Evolutionary conservation across 2,329 filamentous ascomycete species (phyloP).

Genomic region (Ustulina deusta): DNA sequence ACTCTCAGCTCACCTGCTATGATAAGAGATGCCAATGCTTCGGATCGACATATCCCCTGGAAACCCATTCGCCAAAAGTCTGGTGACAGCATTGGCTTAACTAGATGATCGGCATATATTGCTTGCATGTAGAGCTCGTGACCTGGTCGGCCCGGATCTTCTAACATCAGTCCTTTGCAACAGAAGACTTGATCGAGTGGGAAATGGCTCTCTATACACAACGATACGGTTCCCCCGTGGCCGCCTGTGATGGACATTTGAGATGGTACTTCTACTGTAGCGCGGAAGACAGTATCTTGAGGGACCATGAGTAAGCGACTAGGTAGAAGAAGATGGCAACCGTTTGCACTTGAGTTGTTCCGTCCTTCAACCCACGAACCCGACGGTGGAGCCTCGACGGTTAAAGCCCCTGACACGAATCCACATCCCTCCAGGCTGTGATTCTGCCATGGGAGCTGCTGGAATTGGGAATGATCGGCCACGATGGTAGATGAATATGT

Average conservation of each 20-base stretch:
- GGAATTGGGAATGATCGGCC: conserved; percentile 33
- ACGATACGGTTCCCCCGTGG: not conserved
- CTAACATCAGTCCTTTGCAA: conserved; percentile 7
- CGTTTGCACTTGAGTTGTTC: conserved; percentile 19
- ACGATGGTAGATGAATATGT: conserved; percentile 23
- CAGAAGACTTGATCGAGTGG: not conserved
- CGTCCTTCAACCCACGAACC: conserved; percentile 10
- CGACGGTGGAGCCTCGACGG: conserved; percentile 22
- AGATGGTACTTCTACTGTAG: conserved; percentile 1
- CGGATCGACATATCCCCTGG: conserved; percentile 24
- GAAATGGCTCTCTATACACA: conserved; percentile 12
- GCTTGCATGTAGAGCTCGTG: conserved; percentile 27
- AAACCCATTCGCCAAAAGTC: conserved; percentile 13
- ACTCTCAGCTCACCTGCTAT: conserved; percentile 26
- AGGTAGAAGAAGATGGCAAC: not conserved
- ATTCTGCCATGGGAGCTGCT: conserved; percentile 30
- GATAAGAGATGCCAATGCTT: conserved; percentile 32
- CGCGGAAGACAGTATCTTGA: not conserved
- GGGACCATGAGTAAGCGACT: not conserved
- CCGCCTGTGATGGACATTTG: conserved; percentile 6
- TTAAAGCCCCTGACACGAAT: conserved; percentile 25
- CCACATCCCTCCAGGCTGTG: conserved; percentile 29
- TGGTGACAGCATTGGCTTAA: conserved; percentile 14
- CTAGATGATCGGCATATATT: conserved; percentile 26
- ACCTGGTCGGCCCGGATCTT: conserved; percentile 29